Evolutionary conservation across 208 protist species (phyloP).

Genomic region (Trypanosoma congolense): DNA sequence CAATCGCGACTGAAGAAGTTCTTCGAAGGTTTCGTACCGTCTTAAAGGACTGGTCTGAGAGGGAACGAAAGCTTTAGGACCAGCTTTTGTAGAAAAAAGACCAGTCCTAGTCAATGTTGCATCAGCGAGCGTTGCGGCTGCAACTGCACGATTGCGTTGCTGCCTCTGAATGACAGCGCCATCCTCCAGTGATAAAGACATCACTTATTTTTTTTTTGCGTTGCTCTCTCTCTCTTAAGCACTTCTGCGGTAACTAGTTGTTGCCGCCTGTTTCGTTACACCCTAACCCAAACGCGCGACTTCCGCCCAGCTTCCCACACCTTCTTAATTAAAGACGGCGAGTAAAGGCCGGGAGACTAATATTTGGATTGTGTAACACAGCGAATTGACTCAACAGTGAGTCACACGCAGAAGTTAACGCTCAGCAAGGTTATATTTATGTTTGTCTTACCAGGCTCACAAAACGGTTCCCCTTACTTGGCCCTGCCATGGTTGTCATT

Average conservation of each 20-base stretch:
- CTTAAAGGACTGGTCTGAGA: constrained; percentile 5
- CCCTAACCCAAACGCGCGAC: too few species aligned
- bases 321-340: too few species aligned
- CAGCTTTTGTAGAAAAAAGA: constrained; percentile 15
- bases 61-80: background rate
- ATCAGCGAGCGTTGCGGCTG: constrained; percentile 40
- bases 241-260: background rate
- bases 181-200: background rate
- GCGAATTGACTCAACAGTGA: too few species aligned
- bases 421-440: too few species aligned
- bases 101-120: constrained; percentile 19
- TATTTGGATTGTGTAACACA: too few species aligned
- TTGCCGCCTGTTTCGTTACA: background rate
- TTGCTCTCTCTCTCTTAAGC: background rate
- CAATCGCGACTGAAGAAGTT: constrained; percentile 22
- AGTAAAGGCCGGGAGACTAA: too few species aligned
- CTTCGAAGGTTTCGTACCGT: constrained; percentile 38
- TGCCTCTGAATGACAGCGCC: background rate
- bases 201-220: too few species aligned
- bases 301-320: too few species aligned
- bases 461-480: too few species aligned
- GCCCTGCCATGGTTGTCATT: too few species aligned
- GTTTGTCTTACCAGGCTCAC: too few species aligned
- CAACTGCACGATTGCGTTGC: constrained; percentile 49
- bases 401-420: too few species aligned